phyloP scores from a whole-genome alignment of 2,329 filamentous ascomycete species.

The Zopfia rhizophila region DNA sequence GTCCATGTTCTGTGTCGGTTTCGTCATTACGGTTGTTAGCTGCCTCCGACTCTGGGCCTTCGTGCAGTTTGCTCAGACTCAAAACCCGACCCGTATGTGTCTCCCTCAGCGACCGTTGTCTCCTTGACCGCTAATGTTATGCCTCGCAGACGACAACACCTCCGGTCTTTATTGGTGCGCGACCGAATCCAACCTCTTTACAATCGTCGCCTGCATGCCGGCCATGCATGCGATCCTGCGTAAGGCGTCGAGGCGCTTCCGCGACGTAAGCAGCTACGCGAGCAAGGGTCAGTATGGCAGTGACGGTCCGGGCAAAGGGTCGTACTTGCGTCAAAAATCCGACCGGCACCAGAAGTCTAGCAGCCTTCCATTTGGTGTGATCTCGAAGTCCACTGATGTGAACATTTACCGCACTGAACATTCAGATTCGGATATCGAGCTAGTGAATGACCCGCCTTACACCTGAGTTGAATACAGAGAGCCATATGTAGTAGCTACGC shows the following conservation, averaged over 20 bases:
- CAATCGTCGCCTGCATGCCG: constrained; percentile 41
- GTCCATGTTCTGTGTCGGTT: constrained; percentile 41
- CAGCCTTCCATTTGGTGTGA: constrained; percentile 30
- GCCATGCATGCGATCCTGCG: constrained; percentile 34
- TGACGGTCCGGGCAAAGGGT: constrained; percentile 24
- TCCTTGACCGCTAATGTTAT: constrained; percentile 2
- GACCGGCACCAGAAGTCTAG: constrained; percentile 21
- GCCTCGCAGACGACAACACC: constrained; percentile 34
- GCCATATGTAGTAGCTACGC: too few relatives aligned
- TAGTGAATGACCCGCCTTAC: too few relatives aligned
- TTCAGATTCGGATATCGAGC: constrained; percentile 32
- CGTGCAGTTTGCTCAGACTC: constrained; percentile 29
- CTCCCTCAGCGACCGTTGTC: neutral
- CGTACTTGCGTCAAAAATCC: constrained; percentile 26
- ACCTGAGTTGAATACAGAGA: too few relatives aligned
- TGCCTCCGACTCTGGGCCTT: constrained; percentile 34
- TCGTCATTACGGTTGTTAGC: constrained; percentile 37
- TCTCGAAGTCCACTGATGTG: constrained; percentile 35
- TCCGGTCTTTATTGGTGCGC: constrained; percentile 38
- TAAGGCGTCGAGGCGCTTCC: constrained; percentile 21
- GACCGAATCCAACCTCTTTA: constrained; percentile 39
- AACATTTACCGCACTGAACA: constrained; percentile 29
- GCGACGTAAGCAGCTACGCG: constrained; percentile 23
- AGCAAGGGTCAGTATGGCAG: constrained; percentile 24
- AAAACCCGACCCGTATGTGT: constrained; percentile 37